Conservation (phyloP, 176 grass and related monocot species). For the Musa schizocarpa region DNA sequence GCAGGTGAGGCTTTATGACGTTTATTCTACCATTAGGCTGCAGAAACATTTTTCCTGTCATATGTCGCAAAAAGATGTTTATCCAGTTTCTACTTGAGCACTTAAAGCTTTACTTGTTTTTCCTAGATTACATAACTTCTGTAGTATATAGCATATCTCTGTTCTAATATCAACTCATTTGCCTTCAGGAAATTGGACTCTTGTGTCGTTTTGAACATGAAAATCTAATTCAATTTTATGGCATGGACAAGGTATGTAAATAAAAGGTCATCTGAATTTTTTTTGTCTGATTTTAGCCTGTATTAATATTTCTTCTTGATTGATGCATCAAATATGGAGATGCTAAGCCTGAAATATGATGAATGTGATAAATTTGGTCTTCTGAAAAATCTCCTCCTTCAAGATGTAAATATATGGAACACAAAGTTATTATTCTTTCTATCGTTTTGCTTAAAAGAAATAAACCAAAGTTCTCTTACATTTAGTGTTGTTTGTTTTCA, state of each 20-base stretch:
- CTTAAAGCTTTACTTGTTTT: neutral
- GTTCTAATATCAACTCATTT: neutral
- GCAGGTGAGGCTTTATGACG: conserved; percentile 37
- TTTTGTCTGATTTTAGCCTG: neutral
- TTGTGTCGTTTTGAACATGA: conserved; percentile 85
- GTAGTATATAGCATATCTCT: too few species aligned
- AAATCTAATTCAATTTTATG: conserved; percentile 90
- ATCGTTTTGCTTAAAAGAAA: too few species aligned
- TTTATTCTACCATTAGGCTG: neutral
- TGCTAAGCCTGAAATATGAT: neutral
- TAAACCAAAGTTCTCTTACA: too few species aligned
- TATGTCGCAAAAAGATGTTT: neutral
- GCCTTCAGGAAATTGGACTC: conserved; percentile 74
- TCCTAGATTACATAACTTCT: neutral
- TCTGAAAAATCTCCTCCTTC: too few species aligned
- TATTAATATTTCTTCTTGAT: neutral
- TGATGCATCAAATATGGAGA: neutral
- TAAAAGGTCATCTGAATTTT: conserved; percentile 17
- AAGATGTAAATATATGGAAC: too few species aligned
- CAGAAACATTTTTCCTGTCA: neutral
- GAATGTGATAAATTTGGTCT: neutral
- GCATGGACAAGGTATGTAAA: conserved; percentile 61
- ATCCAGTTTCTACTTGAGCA: neutral
- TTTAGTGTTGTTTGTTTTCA: too few species aligned
- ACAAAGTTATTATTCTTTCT: too few species aligned